Evolutionary conservation across 257 asterid genomes (phyloP).

Genomic region (Coffea eugenioides): DNA sequence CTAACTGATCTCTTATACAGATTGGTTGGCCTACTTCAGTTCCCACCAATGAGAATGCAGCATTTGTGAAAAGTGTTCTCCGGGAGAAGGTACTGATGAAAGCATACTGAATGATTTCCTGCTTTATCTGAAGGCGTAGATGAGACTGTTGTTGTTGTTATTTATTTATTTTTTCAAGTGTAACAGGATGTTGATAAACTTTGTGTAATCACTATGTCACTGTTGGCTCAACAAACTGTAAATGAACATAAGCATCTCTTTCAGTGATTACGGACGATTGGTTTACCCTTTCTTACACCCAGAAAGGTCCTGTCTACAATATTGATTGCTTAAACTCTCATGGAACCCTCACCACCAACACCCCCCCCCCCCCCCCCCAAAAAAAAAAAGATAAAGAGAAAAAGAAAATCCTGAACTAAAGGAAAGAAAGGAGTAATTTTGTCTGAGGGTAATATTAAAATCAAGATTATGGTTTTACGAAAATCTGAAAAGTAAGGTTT

Average conservation of each 20-base stretch:
- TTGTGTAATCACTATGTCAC: not conserved
- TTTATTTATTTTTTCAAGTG: not conserved
- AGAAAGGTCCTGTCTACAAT: not conserved
- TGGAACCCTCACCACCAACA: too few species aligned
- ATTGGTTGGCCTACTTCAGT: constrained; percentile 98
- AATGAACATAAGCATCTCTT: not conserved
- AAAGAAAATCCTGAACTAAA: not conserved
- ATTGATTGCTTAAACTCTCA: not conserved
- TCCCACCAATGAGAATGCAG: constrained; percentile 79
- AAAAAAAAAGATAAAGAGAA: not conserved
- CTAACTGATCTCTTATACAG: constrained; percentile 37
- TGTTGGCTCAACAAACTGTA: not conserved
- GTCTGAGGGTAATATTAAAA: not conserved
- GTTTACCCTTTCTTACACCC: not conserved
- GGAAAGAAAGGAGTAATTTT: not conserved
- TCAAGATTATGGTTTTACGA: not conserved
- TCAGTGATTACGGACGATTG: not conserved
- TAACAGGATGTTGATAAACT: not conserved
- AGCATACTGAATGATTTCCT: not conserved
- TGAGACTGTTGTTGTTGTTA: not conserved
- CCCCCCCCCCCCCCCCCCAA: too few species aligned
- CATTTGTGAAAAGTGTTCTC: constrained; percentile 70
- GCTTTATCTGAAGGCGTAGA: not conserved
- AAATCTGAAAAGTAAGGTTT: not conserved
- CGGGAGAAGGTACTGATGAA: constrained; percentile 63